A percentile compares a stretch with the other conserved stretches of the same genome.
Evolutionary conservation across 768 basidiomycete species (phyloP).

Genomic region (Leucogyrophana mollusca): DNA sequence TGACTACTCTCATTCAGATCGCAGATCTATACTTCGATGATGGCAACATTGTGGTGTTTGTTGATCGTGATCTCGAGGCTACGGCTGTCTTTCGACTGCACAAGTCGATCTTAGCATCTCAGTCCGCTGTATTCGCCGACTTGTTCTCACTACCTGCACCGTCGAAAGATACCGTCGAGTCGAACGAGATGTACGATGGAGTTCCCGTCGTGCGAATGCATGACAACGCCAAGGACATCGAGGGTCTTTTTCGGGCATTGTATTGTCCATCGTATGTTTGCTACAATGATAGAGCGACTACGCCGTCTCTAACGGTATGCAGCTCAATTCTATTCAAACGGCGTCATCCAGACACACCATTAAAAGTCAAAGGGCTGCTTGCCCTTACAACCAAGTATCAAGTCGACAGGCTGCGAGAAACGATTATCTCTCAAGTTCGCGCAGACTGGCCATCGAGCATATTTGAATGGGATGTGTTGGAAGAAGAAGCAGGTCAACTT

Average conservation of each 20-base stretch:
- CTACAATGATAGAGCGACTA: too few species aligned
- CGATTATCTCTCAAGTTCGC: slow-evolving; percentile 28
- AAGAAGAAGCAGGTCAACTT: slow-evolving; percentile 1
- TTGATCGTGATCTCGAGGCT: background rate
- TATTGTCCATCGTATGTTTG: slow-evolving; percentile 7
- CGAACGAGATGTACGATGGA: slow-evolving; percentile 12
- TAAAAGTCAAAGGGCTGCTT: slow-evolving; percentile 17
- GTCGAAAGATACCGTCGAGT: background rate
- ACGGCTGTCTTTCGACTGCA: slow-evolving; percentile 12
- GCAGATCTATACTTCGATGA: slow-evolving; percentile 15
- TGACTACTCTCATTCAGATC: too few species aligned
- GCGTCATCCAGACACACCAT: background rate
- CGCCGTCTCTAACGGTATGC: background rate
- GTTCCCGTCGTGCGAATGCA: slow-evolving; percentile 11
- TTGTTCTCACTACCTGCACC: slow-evolving; percentile 13
- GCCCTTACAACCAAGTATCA: slow-evolving; percentile 35
- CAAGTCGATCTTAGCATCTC: slow-evolving; percentile 9
- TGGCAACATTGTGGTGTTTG: slow-evolving; percentile 13
- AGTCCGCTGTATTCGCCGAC: slow-evolving; percentile 16
- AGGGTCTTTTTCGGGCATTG: slow-evolving; percentile 7
- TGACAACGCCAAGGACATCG: slow-evolving; percentile 11
- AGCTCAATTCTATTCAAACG: slow-evolving; percentile 1
- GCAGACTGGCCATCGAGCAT: slow-evolving; percentile 33
- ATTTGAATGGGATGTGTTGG: slow-evolving; percentile 19
- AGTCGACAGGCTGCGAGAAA: slow-evolving; percentile 29